A percentile compares a stretch with the other conserved stretches of the same genome.
Conservation (phyloP, 179 eudicot species). For the Monotropa hypopitys region DNA sequence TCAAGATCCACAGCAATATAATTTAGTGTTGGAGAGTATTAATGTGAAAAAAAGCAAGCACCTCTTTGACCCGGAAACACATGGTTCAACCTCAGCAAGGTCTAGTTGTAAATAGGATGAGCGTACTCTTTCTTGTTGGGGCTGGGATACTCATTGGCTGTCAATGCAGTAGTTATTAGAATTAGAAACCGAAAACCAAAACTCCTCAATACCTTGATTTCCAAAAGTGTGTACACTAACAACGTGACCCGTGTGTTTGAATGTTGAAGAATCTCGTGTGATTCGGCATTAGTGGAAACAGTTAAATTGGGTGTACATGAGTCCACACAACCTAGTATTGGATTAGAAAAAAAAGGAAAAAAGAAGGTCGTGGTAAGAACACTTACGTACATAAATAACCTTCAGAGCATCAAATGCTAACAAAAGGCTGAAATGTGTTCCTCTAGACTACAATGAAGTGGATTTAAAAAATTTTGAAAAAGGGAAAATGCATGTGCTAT, state of each 20-base stretch:
- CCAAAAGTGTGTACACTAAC: not conserved
- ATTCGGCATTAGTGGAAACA: not conserved
- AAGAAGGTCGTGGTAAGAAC: not conserved
- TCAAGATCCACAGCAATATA: not conserved
- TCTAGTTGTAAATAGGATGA: slow-evolving; percentile 35
- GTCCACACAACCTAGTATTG: not conserved
- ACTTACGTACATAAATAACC: not conserved
- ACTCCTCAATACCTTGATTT: not conserved
- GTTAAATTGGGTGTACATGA: not conserved
- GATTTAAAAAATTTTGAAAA: not conserved
- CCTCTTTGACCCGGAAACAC: slow-evolving; percentile 54
- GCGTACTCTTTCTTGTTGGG: slow-evolving; percentile 35
- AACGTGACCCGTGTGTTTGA: not conserved
- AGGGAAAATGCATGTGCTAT: not conserved
- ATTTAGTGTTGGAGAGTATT: not conserved
- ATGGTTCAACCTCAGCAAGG: slow-evolving; percentile 40
- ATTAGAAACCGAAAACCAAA: not conserved
- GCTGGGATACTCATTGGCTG: slow-evolving; percentile 60
- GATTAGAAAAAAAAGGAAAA: not conserved
- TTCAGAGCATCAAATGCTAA: not conserved
- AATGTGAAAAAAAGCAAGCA: slow-evolving; percentile 5
- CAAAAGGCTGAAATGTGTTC: not conserved
- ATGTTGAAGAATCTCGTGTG: not conserved
- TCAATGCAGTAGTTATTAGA: not conserved
- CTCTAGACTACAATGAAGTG: not conserved